phyloP scores from a whole-genome alignment of 805 yeast genomes.

The Wickerhamomyces chaumierensis region DNA sequence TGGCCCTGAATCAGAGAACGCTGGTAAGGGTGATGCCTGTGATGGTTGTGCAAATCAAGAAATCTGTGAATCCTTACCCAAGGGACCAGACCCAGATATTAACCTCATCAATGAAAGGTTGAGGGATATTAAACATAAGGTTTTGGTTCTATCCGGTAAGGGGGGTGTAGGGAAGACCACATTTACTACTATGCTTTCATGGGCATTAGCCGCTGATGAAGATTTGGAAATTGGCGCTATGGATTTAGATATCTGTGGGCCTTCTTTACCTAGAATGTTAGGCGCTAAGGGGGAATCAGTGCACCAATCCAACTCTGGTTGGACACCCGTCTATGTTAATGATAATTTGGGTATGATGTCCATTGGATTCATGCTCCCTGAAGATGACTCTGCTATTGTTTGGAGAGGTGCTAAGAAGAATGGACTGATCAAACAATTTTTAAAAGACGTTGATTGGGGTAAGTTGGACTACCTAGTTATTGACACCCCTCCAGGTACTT shows the following conservation, averaged over 20 bases:
- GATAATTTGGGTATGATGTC: constrained; percentile 95
- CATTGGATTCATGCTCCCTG: constrained; percentile 89
- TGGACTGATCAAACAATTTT: constrained; percentile 83
- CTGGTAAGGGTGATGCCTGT: constrained; percentile 93
- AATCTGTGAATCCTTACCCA: constrained; percentile 79
- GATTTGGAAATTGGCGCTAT: constrained; percentile 81
- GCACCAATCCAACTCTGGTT: constrained; percentile 84
- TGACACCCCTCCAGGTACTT: constrained; percentile 98
- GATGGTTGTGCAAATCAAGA: constrained; percentile 88
- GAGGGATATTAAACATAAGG: constrained; percentile 59
- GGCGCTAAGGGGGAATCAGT: constrained; percentile 82
- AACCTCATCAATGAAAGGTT: constrained; percentile 63
- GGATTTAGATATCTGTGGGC: constrained; percentile 98
- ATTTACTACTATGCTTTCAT: constrained; percentile 87
- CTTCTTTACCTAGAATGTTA: constrained; percentile 88
- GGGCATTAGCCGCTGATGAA: constrained; percentile 77
- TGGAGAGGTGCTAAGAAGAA: constrained; percentile 98
- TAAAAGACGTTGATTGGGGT: constrained; percentile 96
- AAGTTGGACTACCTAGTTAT: constrained; percentile 72
- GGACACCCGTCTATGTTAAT: constrained; percentile 94
- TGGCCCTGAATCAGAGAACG: constrained; percentile 89
- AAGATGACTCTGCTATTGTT: constrained; percentile 83
- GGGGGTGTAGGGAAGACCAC: constrained; percentile 99
- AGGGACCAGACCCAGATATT: constrained; percentile 93
- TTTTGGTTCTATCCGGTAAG: constrained; percentile 73